Evolutionary conservation across 805 yeast genomes (phyloP).

Genomic region (Starmerella gropengiesseri): DNA sequence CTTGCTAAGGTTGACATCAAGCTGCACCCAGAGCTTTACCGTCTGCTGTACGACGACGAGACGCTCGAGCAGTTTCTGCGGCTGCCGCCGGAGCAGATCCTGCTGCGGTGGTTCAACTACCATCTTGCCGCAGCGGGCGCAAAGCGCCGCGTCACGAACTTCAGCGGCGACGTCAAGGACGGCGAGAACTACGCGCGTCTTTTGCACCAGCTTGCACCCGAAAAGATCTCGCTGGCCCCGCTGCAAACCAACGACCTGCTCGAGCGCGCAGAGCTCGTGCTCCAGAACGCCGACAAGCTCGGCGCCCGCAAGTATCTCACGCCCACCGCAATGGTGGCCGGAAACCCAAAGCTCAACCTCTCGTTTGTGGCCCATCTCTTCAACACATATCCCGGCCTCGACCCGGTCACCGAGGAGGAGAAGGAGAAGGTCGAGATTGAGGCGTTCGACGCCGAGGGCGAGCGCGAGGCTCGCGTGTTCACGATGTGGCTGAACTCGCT

Average conservation of each 20-base stretch:
- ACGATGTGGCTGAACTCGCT: constrained; percentile 94
- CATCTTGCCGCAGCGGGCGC: constrained; percentile 90
- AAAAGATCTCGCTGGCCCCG: constrained; percentile 69
- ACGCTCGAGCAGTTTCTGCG: constrained; percentile 93
- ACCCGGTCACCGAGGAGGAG: constrained; percentile 74
- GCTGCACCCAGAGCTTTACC: constrained; percentile 89
- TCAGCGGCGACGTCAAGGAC: constrained; percentile 78
- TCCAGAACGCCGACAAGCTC: constrained; percentile 77
- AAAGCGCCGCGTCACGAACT: constrained; percentile 74
- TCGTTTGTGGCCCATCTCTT: constrained; percentile 96
- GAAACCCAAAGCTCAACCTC: constrained; percentile 90
- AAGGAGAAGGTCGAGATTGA: constrained; percentile 83
- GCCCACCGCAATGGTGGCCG: constrained; percentile 84
- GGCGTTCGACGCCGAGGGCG: constrained; percentile 98
- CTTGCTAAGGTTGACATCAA: constrained; percentile 92
- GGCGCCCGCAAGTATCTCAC: constrained; percentile 92
- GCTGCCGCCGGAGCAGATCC: constrained; percentile 93
- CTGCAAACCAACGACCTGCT: constrained; percentile 64
- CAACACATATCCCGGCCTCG: constrained; percentile 93
- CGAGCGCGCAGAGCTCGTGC: constrained; percentile 76
- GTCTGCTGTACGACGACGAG: constrained; percentile 90
- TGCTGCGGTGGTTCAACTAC: constrained; percentile 94
- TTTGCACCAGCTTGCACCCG: constrained; percentile 79
- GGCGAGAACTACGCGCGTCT: constrained; percentile 91
- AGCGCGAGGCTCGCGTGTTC: constrained; percentile 97